Evolutionary conservation across 177 flowering plant genomes (phyloP).

Genomic region (Vitis hybrid): DNA sequence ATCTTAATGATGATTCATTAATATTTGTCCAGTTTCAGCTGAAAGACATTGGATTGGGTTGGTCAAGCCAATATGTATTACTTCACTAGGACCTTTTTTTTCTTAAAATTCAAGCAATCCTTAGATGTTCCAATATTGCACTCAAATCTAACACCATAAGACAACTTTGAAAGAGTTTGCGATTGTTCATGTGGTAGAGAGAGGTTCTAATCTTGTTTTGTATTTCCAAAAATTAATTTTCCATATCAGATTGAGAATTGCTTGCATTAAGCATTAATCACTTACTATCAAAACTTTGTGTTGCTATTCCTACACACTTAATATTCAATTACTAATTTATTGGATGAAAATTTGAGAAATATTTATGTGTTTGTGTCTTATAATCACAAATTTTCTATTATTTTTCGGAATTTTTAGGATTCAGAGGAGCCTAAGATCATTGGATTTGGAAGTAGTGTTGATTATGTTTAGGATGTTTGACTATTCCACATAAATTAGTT

Average conservation of each 20-base stretch:
- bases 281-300: conserved; percentile 84
- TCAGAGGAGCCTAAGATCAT: conserved; percentile 60
- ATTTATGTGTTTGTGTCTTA: neutral
- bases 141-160: conserved; percentile 22
- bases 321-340: conserved; percentile 1
- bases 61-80: conserved; percentile 93
- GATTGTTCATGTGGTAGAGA: conserved; percentile 69
- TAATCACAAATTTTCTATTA: neutral
- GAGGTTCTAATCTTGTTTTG: conserved; percentile 70
- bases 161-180: conserved; percentile 46
- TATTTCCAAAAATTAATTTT: conserved; percentile 47
- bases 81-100: conserved; percentile 85
- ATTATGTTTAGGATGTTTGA: conserved; percentile 86
- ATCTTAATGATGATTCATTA: conserved; percentile 45
- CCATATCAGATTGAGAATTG: conserved; percentile 90
- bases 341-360: neutral
- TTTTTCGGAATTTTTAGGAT: conserved; percentile 46
- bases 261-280: conserved; percentile 51
- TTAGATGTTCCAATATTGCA: conserved; percentile 27
- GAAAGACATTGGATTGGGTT: conserved; percentile 43
- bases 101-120: conserved; percentile 64
- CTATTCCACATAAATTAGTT: conserved; percentile 79
- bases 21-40: conserved; percentile 58
- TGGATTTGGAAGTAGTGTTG: conserved; percentile 45
- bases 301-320: conserved; percentile 3